Evolutionary conservation across 768 basidiomycete species (phyloP).

Genomic region (Coprinopsis cinerea): DNA sequence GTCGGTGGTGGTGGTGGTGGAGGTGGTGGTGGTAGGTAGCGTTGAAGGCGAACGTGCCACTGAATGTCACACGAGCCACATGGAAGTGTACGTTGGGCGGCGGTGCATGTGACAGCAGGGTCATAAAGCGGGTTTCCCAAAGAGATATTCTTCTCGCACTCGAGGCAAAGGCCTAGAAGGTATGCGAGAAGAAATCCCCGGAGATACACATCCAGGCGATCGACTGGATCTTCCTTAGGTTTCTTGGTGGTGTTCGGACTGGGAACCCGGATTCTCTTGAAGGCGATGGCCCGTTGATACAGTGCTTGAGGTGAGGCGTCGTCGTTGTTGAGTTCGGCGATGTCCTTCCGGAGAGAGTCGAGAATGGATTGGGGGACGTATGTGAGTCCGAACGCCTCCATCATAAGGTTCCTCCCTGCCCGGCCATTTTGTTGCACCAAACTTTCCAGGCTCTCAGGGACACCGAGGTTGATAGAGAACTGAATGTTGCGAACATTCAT

Average conservation of each 20-base stretch:
- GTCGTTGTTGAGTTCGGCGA: too few species aligned
- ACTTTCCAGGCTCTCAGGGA: constrained; percentile 12
- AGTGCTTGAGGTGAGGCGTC: too few species aligned
- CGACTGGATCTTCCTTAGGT: too few species aligned
- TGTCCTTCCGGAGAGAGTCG: neutral
- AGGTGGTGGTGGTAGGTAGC: too few species aligned
- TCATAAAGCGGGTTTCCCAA: neutral
- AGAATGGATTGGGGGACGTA: constrained; percentile 12
- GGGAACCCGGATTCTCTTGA: too few species aligned
- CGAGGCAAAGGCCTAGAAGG: neutral
- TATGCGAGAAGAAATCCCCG: neutral
- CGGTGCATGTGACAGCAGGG: neutral
- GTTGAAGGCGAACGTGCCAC: too few species aligned
- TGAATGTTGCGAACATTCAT: constrained; percentile 17
- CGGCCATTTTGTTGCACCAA: constrained; percentile 17
- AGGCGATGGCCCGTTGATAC: too few species aligned
- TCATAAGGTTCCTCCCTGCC: constrained; percentile 12
- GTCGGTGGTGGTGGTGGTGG: too few species aligned
- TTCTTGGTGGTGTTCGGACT: too few species aligned
- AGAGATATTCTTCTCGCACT: neutral
- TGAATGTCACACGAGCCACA: too few species aligned
- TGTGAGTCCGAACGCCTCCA: constrained; percentile 11
- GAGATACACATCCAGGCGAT: neutral
- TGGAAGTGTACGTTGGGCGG: too few species aligned
- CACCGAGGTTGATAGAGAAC: constrained; percentile 17